Conservation (phyloP, 225 moss, liverwort and hornwort genomes). For the Antitrichia curtipendula region DNA sequence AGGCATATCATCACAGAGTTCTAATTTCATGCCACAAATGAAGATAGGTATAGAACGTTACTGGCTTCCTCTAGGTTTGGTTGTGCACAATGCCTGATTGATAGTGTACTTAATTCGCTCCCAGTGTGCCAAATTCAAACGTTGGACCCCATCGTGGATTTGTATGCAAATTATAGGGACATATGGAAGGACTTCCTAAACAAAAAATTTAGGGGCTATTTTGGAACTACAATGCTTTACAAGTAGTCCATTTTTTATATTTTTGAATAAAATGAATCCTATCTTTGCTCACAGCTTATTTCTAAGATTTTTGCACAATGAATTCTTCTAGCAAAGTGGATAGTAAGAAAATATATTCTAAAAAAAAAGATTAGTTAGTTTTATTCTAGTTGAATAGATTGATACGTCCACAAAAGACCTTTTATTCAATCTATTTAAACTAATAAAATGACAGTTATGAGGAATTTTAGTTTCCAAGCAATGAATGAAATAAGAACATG, state of each 20-base stretch:
- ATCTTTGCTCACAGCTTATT: neutral
- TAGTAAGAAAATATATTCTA: neutral
- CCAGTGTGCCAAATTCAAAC: no score
- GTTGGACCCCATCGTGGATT: no score
- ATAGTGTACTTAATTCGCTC: no score
- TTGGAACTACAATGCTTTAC: neutral
- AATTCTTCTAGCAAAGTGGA: rapidly evolving
- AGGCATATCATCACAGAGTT: no score
- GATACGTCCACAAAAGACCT: neutral
- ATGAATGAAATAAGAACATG: neutral
- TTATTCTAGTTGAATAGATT: neutral
- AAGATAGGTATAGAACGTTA: no score
- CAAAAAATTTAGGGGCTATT: neutral
- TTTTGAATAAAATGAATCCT: neutral
- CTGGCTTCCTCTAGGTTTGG: no score
- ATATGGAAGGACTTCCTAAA: no score
- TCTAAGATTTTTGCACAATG: neutral
- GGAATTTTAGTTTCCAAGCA: neutral
- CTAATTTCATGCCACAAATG: no score
- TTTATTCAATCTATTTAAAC: neutral
- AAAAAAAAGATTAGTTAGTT: neutral
- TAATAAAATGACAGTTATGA: neutral
- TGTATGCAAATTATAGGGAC: no score
- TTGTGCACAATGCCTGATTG: no score
- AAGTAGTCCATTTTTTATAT: neutral